Evolutionary conservation across 176 grass and related monocot species (phyloP).

Genomic region (Avena atlantica): DNA sequence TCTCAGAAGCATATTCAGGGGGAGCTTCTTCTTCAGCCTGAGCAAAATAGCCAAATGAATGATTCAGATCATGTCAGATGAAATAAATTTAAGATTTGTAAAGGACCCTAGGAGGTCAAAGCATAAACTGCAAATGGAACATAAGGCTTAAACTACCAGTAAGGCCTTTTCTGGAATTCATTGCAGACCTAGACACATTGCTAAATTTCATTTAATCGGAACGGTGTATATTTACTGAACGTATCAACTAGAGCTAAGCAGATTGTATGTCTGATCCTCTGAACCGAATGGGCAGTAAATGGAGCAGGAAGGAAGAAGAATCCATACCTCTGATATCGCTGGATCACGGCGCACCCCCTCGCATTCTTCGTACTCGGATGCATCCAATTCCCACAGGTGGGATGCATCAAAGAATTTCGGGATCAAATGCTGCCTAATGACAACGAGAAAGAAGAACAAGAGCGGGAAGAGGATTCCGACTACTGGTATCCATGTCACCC

Average conservation of each 20-base stretch:
- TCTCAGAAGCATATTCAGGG: constrained; percentile 61
- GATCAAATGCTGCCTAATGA: constrained; percentile 76
- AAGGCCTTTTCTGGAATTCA: not conserved
- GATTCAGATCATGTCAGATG: constrained; percentile 23
- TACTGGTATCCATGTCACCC: constrained; percentile 85
- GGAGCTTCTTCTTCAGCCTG: constrained; percentile 50
- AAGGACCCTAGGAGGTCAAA: not conserved
- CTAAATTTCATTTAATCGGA: too few species aligned
- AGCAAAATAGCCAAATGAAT: not conserved
- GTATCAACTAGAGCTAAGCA: not conserved
- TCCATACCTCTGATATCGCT: constrained; percentile 52
- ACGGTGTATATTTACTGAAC: too few species aligned
- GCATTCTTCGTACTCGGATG: constrained; percentile 84
- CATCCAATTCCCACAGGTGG: constrained; percentile 77
- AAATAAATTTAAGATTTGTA: not conserved
- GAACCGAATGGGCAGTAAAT: not conserved
- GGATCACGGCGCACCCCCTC: constrained; percentile 44
- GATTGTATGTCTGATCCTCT: not conserved
- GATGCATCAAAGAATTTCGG: constrained; percentile 59
- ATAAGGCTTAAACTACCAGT: not conserved
- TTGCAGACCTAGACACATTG: too few species aligned
- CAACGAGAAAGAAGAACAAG: constrained; percentile 76
- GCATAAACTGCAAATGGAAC: not conserved
- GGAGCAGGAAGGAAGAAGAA: not conserved
- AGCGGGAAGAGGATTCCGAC: constrained; percentile 89